Evolutionary conservation across 1,139 yeast species (phyloP).

Genomic region (Debaryomyces robertsiae): DNA sequence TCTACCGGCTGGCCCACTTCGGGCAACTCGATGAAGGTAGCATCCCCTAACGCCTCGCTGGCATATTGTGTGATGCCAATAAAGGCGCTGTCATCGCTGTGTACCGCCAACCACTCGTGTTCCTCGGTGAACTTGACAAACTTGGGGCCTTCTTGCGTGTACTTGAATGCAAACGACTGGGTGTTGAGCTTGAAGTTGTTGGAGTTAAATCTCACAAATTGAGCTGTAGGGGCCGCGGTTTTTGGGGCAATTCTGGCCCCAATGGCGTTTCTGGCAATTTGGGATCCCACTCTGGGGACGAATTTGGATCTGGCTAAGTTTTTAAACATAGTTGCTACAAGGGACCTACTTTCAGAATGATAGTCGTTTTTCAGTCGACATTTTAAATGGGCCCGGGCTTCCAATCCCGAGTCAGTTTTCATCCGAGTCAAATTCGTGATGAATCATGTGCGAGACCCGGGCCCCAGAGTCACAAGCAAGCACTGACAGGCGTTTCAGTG

Average conservation of each 20-base stretch:
- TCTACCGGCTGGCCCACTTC: constrained; percentile 68
- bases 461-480: no score
- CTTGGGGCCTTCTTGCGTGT: constrained; percentile 52
- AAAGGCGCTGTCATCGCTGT: constrained; percentile 78
- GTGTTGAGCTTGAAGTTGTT: constrained; percentile 52
- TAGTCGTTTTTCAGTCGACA: constrained; percentile 6
- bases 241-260: constrained; percentile 15
- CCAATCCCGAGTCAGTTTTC: constrained; percentile 2
- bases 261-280: constrained; percentile 13
- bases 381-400: constrained; percentile 2
- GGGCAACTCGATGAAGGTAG: constrained; percentile 90
- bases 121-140: constrained; percentile 75
- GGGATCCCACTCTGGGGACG: constrained; percentile 5
- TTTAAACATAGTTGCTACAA: constrained; percentile 8
- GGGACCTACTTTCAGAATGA: not conserved
- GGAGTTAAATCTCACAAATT: constrained; percentile 34
- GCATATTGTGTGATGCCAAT: constrained; percentile 95
- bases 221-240: constrained; percentile 16
- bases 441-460: no score
- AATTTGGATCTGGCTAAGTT: constrained; percentile 5
- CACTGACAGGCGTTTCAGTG: no score
- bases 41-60: constrained; percentile 97
- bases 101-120: constrained; percentile 95
- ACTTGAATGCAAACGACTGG: constrained; percentile 53
- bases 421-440: no score